A percentile compares a stretch with the other conserved stretches of the same genome.
These are phyloP conservation scores for Symbiodinium pilosum DNA, from an alignment of 73 alveolate genomes.

Conservation along the genomic window DNA sequence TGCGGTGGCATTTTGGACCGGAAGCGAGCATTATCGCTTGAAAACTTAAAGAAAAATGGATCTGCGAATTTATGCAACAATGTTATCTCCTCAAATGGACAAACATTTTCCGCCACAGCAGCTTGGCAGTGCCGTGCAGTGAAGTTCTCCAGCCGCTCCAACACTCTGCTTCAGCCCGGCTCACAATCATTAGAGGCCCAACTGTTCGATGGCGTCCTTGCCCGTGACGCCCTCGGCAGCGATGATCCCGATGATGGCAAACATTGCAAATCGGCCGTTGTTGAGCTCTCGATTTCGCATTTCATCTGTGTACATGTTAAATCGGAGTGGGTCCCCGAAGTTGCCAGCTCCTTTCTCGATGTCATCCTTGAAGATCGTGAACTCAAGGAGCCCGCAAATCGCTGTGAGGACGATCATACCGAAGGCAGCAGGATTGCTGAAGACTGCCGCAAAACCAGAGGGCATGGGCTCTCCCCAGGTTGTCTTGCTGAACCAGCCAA, in stretches of 20 bases:
- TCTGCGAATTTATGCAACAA: not conserved
- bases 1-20: not conserved
- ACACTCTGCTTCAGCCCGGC: not conserved
- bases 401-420: slow-evolving; percentile 48
- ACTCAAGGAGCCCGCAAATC: slow-evolving; percentile 43
- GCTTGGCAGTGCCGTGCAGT: too few relatives aligned
- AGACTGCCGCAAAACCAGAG: slow-evolving; percentile 52
- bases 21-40: not conserved
- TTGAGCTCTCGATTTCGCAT: slow-evolving; percentile 95
- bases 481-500: slow-evolving; percentile 33
- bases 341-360: slow-evolving; percentile 23
- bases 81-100: slow-evolving; percentile 12
- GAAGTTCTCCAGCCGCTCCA: too few relatives aligned
- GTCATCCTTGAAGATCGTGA: slow-evolving; percentile 69
- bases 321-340: slow-evolving; percentile 80
- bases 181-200: slow-evolving; percentile 40
- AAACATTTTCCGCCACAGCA: too few relatives aligned
- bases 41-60: not conserved
- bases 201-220: slow-evolving; percentile 82
- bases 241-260: slow-evolving; percentile 70
- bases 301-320: slow-evolving; percentile 58
- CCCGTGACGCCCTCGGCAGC: slow-evolving; percentile 85
- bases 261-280: slow-evolving; percentile 94
- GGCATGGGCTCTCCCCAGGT: slow-evolving; percentile 85
- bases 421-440: slow-evolving; percentile 55